Percentiles rank a stretch among this genome's conserved stretches.
phyloP scores from a whole-genome alignment of 148 eudicot genomes.

The Rhododendron ferrugineum region DNA sequence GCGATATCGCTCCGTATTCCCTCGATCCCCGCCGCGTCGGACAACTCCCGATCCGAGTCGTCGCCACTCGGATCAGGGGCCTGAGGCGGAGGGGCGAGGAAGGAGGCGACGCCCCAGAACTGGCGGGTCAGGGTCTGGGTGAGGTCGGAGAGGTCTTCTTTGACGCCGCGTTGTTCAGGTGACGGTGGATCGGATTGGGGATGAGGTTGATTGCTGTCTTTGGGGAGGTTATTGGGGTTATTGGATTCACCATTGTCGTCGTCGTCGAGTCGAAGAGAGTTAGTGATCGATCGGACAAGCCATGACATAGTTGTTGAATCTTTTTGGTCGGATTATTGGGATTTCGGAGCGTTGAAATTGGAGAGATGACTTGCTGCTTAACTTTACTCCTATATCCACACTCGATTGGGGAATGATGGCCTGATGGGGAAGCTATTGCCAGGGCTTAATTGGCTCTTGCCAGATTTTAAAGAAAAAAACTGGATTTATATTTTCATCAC shows the following conservation, averaged over 20 bases:
- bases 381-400: neutral
- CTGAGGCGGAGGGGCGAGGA: conserved; percentile 80
- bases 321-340: neutral
- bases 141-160: conserved; percentile 82
- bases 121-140: conserved; percentile 75
- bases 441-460: neutral
- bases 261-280: conserved; percentile 70
- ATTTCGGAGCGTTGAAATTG: neutral
- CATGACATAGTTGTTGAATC: conserved; percentile 64
- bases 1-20: conserved; percentile 65
- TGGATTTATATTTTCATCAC: no score
- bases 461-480: neutral
- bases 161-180: conserved; percentile 59
- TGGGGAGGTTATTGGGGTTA: neutral
- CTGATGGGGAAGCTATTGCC: neutral
- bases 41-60: neutral
- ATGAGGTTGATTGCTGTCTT: neutral
- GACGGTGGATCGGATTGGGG: conserved; percentile 4
- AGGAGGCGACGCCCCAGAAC: conserved; percentile 83
- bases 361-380: neutral
- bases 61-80: conserved; percentile 15
- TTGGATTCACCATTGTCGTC: conserved; percentile 15
- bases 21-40: conserved; percentile 24
- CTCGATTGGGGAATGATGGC: neutral
- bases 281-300: conserved; percentile 67